A percentile compares a stretch with the other conserved stretches of the same genome.
phyloP scores from a whole-genome alignment of 352 stramenopile species.

The Phytopythium mirpurense region DNA sequence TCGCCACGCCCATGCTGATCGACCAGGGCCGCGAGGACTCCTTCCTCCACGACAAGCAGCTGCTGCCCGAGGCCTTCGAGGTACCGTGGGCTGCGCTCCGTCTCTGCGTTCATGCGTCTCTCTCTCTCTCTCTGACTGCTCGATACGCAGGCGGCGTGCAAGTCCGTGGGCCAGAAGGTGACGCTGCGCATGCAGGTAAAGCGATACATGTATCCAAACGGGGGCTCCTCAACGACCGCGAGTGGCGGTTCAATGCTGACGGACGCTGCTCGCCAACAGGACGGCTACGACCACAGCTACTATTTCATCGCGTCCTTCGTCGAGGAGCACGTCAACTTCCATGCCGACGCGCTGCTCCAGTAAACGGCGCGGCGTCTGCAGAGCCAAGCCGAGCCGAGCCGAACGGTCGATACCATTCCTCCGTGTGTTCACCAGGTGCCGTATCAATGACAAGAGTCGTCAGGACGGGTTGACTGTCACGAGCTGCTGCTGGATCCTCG shows the following conservation, averaged over 20 bases:
- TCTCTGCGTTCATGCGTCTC: background rate
- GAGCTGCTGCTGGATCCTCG: slow-evolving; percentile 17
- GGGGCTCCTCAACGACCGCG: background rate
- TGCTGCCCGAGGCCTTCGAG: slow-evolving; percentile 89
- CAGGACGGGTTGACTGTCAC: no score
- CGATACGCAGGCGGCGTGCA: slow-evolving; percentile 55
- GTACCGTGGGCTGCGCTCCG: no score
- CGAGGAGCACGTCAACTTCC: slow-evolving; percentile 94
- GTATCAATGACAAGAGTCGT: no score
- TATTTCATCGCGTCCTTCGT: slow-evolving; percentile 97
- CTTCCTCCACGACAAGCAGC: slow-evolving; percentile 87
- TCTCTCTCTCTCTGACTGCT: background rate
- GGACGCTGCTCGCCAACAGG: slow-evolving; percentile 14
- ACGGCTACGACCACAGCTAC: slow-evolving; percentile 97
- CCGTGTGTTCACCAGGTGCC: no score
- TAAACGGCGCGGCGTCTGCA: no score
- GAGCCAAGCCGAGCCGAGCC: no score
- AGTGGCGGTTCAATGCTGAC: background rate
- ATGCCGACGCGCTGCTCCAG: slow-evolving; percentile 83
- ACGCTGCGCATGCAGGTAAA: slow-evolving; percentile 69
- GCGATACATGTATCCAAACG: background rate
- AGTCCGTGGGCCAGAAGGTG: slow-evolving; percentile 74
- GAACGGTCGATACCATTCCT: no score
- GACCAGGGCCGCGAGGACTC: slow-evolving; percentile 89
- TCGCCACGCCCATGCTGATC: slow-evolving; percentile 77